Evolutionary conservation across 345 rosid species (phyloP).

Genomic region (Boechera retrofracta): DNA sequence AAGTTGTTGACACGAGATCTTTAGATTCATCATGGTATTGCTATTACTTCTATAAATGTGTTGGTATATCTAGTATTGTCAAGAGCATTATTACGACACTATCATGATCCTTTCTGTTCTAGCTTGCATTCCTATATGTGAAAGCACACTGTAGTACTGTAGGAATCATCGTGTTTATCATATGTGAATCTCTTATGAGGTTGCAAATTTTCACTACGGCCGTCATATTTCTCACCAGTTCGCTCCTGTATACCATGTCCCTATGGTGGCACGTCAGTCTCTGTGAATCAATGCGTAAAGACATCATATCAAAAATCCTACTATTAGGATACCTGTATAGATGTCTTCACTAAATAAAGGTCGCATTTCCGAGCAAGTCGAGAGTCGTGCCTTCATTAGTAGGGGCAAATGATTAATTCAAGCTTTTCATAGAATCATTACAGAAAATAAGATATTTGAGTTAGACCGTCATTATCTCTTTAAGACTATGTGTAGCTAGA

Average conservation of each 20-base stretch:
- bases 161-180: neutral
- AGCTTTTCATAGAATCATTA: conserved; percentile 9
- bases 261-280: neutral
- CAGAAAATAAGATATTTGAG: neutral
- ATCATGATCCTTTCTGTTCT: conserved; percentile 17
- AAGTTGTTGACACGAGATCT: conserved; percentile 44
- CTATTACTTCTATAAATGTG: neutral
- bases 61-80: conserved; percentile 14
- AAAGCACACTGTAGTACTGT: conserved; percentile 6
- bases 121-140: conserved; percentile 27
- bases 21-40: conserved; percentile 23
- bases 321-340: conserved; percentile 13
- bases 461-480: conserved; percentile 12
- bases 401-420: conserved; percentile 13
- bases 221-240: conserved; percentile 10
- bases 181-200: conserved; percentile 3
- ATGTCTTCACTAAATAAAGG: conserved; percentile 8
- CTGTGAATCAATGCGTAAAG: conserved; percentile 16
- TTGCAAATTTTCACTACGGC: neutral
- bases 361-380: conserved; percentile 4
- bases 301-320: conserved; percentile 16
- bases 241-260: conserved; percentile 3
- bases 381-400: conserved; percentile 1
- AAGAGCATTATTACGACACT: conserved; percentile 1
- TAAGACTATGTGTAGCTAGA: conserved; percentile 20